Evolutionary conservation across 331 rosid genomes (phyloP).

Genomic region (Phaseolus coccineus): DNA sequence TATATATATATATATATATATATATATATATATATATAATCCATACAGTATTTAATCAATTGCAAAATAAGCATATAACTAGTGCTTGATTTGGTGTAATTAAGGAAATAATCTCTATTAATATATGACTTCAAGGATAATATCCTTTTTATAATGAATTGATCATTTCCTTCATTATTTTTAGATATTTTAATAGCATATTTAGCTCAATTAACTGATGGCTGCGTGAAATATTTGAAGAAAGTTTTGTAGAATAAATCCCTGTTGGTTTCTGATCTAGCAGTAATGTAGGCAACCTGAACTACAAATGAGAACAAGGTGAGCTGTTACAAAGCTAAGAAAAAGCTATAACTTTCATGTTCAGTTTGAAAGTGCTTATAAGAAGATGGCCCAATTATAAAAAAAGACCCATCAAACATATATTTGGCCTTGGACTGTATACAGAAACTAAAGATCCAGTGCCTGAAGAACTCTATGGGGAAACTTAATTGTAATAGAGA

Average conservation of each 20-base stretch:
- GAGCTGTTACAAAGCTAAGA: not conserved
- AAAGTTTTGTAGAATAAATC: not conserved
- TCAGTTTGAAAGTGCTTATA: not conserved
- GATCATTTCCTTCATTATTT: not conserved
- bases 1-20: not conserved
- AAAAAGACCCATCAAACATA: not conserved
- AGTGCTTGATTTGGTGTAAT: not conserved
- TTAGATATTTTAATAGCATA: not conserved
- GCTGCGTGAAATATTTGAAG: not conserved
- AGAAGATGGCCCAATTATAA: not conserved
- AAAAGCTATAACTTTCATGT: not conserved
- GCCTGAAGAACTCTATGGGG: not conserved
- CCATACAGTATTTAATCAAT: not conserved
- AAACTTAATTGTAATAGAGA: not conserved
- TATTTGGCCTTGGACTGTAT: not conserved
- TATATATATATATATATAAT: not conserved
- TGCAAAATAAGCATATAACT: not conserved
- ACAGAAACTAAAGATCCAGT: not conserved
- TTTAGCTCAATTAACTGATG: slow-evolving; percentile 7
- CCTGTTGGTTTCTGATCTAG: not conserved
- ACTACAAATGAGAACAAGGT: slow-evolving; percentile 6
- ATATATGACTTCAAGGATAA: not conserved
- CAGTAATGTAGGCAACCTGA: not conserved
- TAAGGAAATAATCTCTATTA: not conserved
- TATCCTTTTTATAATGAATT: not conserved